Evolutionary conservation across 352 stramenopile genomes (phyloP), one percentile per base, ranked within the genome.

Genomic region (Phytophthora palmivora): DNA sequence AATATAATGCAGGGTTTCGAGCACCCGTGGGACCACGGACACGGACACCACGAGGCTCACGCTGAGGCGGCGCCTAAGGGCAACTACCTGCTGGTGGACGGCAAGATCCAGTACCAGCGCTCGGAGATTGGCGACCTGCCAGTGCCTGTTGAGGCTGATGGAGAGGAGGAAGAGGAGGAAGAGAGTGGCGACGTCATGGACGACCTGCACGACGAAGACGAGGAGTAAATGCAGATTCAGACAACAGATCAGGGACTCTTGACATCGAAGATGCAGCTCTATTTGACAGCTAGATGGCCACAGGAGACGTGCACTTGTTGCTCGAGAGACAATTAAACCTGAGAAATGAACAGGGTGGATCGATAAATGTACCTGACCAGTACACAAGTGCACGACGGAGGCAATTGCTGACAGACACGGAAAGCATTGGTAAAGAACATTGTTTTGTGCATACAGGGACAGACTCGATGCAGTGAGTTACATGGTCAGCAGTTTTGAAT

Each of bases 11-110:
- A 95, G 86, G 86, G 87, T n/a, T 65, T 92, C 28, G 85, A 95
- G 58, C 84, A 96, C 72, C 88, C 87, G 32, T 96, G 86, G 85
- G 88, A 96, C 56, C 85, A 92, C 63, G 75, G 74, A 44, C 76
- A 87, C 70, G 72, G 72, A 61, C 61, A 88, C 55, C 70, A 84
- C 55, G 63, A 79, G 49, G 70, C 26, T 6, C 83, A 90, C 58
- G 60, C 53, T 10, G 59, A 83, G 58, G 66, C 67, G 37, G 39
- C 72, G 55, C 45, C 79, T 42, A 53, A 71, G 43, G 42, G 67
- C 54, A 73, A 63, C 55, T 79, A 39, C 33, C 43, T 52, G 34
- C 52, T 78, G 56, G 62, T 82, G 67, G 55, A 82, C 62, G 85
- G 78, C 43, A 72, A 72, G 53, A 70, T 88, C 58, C 74, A 74